Base-by-base conservation (phyloP, 345 rosid genomes). In the Firmiana major region DNA sequence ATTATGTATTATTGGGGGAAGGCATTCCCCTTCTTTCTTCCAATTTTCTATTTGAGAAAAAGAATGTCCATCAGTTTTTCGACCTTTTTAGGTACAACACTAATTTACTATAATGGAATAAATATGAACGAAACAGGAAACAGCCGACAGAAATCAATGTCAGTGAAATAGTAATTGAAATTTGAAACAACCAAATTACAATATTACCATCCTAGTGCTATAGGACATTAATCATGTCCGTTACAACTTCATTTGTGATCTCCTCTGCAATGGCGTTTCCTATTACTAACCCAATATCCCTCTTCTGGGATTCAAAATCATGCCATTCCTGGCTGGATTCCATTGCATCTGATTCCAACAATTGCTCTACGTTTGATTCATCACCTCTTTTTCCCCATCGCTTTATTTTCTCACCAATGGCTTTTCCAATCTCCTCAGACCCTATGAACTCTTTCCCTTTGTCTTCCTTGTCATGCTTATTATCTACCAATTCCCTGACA, bases 241-340 rank as follows among this genome's bases (percentile, higher is more conserved):
- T 74, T 19, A 83, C 72, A 66, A 83, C 60, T 74, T 86, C 85
- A 48, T 54, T 73, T 7, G 34, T 58, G 40, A 86, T 80, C 9
- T 83, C 88, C 69, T 78, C 87, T 38, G 83, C 19, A 62, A 90
- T 83, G 54, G 84, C 79, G 74, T 89, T 88, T 58, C 81, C 88
- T 42, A 86, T 75, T 63, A 77, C 78, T 34, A 75, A 5, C 7
- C 83, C 86, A 24, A 82, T 75, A 9, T 77, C 73, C 79, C 19
- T 77, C 54, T 51, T 76, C 54, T 84, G 78, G 8, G 48, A 34
- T 64, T 77, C 66, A 64, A 74, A 75, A 1, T 58, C 58, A 24
- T 46, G 80, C 89, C 90, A 86, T 79, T 85, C 88, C 49, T 79
- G 73, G 11, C 10, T 66, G 21, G 88, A 81, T 67, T 82, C 73